Conservation (phyloP, 2,329 filamentous ascomycete species). For the Calonectria fujianensis region DNA sequence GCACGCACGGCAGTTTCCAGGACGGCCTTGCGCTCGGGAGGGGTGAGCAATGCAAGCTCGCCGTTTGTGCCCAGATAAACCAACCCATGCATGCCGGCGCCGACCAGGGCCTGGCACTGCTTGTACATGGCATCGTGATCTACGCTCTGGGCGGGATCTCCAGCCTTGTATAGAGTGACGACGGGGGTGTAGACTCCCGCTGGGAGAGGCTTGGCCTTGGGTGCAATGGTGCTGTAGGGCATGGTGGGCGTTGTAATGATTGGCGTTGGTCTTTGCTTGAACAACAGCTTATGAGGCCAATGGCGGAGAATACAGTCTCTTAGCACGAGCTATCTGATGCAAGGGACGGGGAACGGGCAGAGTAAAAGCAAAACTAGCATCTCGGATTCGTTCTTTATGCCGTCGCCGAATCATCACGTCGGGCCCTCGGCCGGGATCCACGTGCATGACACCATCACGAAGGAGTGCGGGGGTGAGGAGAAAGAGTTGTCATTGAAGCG, state of each 20-base stretch:
- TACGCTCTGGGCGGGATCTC: constrained; percentile 62
- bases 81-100: constrained; percentile 66
- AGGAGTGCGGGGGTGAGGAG: constrained; percentile 30
- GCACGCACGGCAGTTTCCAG: constrained; percentile 62
- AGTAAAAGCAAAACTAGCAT: constrained; percentile 16
- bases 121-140: constrained; percentile 67
- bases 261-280: background rate
- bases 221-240: constrained; percentile 56
- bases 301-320: background rate
- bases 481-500: constrained; percentile 10
- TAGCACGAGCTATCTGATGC: constrained; percentile 14
- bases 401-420: constrained; percentile 23
- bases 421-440: constrained; percentile 37
- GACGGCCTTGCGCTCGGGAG: constrained; percentile 64
- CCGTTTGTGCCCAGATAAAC: constrained; percentile 69
- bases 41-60: constrained; percentile 65
- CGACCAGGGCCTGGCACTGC: constrained; percentile 64
- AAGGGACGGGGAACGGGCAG: constrained; percentile 5
- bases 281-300: background rate
- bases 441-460: background rate
- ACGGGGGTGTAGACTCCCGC: constrained; percentile 68
- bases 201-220: constrained; percentile 63
- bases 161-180: constrained; percentile 66
- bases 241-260: constrained; percentile 44
- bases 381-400: constrained; percentile 28